These are phyloP conservation scores for Endothia cerciana DNA, from an alignment of 2,329 filamentous ascomycete genomes.

Conservation along the genomic window DNA sequence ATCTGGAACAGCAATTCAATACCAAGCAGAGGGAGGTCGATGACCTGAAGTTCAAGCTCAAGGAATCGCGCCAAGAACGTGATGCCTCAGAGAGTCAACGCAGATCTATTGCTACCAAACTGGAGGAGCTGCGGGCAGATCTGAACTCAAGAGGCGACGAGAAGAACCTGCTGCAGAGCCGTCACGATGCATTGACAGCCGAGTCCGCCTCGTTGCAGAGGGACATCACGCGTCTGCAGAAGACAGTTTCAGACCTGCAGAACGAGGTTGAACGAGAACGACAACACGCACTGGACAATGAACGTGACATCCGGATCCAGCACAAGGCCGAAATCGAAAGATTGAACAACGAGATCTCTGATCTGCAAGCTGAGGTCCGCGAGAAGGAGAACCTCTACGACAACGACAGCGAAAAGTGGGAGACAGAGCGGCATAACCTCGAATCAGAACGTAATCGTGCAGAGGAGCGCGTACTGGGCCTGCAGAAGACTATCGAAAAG, in stretches of 20 bases:
- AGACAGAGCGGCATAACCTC: slow-evolving; percentile 65
- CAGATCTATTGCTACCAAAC: slow-evolving; percentile 49
- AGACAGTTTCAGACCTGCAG: slow-evolving; percentile 52
- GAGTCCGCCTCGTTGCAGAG: slow-evolving; percentile 70
- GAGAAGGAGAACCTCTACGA: slow-evolving; percentile 73
- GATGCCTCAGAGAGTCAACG: slow-evolving; percentile 44
- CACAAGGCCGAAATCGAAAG: slow-evolving; percentile 59
- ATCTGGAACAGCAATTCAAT: slow-evolving; percentile 55
- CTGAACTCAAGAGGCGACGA: slow-evolving; percentile 63
- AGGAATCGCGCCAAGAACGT: slow-evolving; percentile 48
- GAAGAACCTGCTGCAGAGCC: slow-evolving; percentile 70
- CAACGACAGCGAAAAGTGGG: slow-evolving; percentile 74
- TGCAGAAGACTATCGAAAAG: slow-evolving; percentile 72
- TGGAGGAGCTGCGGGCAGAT: slow-evolving; percentile 63
- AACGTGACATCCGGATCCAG: slow-evolving; percentile 60
- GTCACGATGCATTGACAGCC: slow-evolving; percentile 67
- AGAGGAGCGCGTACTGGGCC: slow-evolving; percentile 67
- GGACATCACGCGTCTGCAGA: slow-evolving; percentile 59
- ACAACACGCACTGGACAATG: slow-evolving; percentile 61
- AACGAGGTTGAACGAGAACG: slow-evolving; percentile 56
- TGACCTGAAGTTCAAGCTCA: slow-evolving; percentile 48
- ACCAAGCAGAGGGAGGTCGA: slow-evolving; percentile 52
- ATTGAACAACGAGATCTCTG: slow-evolving; percentile 62
- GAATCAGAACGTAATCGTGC: slow-evolving; percentile 68
- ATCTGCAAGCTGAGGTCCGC: slow-evolving; percentile 66